These are phyloP conservation scores for Fusarium chlamydosporum DNA, from an alignment of 2,329 filamentous ascomycete genomes.

Conservation along the genomic window DNA sequence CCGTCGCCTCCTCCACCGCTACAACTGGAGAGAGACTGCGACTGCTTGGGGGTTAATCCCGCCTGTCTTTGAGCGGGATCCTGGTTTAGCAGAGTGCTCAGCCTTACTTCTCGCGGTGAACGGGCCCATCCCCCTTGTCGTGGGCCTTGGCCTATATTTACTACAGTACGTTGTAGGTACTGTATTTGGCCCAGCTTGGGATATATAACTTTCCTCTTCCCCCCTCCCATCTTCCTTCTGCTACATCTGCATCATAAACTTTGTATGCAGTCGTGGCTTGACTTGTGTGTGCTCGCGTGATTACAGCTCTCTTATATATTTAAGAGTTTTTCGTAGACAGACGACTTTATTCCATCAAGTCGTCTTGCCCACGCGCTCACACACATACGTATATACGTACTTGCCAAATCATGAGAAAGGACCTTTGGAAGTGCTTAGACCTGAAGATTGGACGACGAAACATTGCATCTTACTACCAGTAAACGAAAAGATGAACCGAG, in stretches of 20 bases:
- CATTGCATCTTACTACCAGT: slow-evolving; percentile 23
- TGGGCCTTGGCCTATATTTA: slow-evolving; percentile 44
- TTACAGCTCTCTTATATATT: slow-evolving; percentile 37
- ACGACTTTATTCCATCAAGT: slow-evolving; percentile 28
- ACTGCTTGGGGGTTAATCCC: slow-evolving; percentile 31
- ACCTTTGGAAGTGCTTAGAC: slow-evolving; percentile 39
- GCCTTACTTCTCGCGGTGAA: slow-evolving; percentile 50
- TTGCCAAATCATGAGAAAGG: slow-evolving; percentile 47
- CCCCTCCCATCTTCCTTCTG: slow-evolving; percentile 33
- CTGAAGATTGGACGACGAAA: slow-evolving; percentile 43
- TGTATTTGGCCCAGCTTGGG: slow-evolving; percentile 37
- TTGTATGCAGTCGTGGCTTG: slow-evolving; percentile 40
- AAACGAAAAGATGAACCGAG: slow-evolving; percentile 44
- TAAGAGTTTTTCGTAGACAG: slow-evolving; percentile 44
- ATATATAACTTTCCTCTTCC: slow-evolving; percentile 48
- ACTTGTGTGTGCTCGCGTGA: slow-evolving; percentile 50
- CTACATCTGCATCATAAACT: slow-evolving; percentile 35
- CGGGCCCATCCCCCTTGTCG: slow-evolving; percentile 42
- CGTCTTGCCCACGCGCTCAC: slow-evolving; percentile 22
- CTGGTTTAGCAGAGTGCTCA: slow-evolving; percentile 47
- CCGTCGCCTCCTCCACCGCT: slow-evolving; percentile 45
- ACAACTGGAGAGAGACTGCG: slow-evolving; percentile 23
- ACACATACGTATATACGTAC: slow-evolving; percentile 26
- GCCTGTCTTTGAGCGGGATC: slow-evolving; percentile 40
- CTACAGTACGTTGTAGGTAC: slow-evolving; percentile 23